These are phyloP conservation scores for Schwanniomyces pseudopolymorphus DNA, from an alignment of 805 yeast genomes.

Conservation along the genomic window DNA sequence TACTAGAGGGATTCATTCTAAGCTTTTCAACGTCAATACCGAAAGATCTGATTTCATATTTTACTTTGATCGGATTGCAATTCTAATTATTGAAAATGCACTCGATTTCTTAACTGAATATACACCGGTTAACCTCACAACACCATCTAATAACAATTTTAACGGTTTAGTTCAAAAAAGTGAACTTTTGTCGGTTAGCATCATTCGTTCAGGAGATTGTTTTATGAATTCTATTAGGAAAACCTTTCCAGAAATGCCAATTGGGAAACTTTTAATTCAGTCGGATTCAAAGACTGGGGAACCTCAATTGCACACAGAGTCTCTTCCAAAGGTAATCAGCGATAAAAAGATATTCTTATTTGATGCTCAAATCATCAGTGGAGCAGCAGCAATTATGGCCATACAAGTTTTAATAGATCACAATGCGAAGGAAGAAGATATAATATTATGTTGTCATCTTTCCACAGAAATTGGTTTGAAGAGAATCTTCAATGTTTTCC, in stretches of 20 bases:
- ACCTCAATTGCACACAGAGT: conserved; percentile 85
- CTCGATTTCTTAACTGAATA: conserved; percentile 53
- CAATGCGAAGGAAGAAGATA: conserved; percentile 58
- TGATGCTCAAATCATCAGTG: conserved; percentile 88
- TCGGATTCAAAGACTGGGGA: conserved; percentile 90
- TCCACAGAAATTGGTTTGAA: conserved; percentile 79
- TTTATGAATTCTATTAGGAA: conserved; percentile 77
- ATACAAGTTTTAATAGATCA: conserved; percentile 84
- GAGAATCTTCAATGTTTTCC: conserved; percentile 73
- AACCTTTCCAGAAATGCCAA: conserved; percentile 71
- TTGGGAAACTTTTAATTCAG: conserved; percentile 85
- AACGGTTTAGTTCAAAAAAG: conserved; percentile 47
- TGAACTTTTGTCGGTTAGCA: conserved; percentile 67
- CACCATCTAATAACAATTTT: conserved; percentile 19
- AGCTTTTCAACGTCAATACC: conserved; percentile 56
- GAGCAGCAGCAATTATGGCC: conserved; percentile 95
- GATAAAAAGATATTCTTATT: conserved; percentile 58
- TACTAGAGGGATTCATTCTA: conserved; percentile 67
- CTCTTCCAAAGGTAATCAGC: conserved; percentile 49
- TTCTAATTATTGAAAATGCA: conserved; percentile 66
- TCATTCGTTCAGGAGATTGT: conserved; percentile 91
- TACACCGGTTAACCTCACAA: conserved; percentile 26
- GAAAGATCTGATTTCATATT: conserved; percentile 78
- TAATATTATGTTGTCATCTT: conserved; percentile 66
- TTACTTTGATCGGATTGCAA: conserved; percentile 80